phyloP scores from a whole-genome alignment of 495 filamentous ascomycete species.

The Talaromyces wortmannii region DNA sequence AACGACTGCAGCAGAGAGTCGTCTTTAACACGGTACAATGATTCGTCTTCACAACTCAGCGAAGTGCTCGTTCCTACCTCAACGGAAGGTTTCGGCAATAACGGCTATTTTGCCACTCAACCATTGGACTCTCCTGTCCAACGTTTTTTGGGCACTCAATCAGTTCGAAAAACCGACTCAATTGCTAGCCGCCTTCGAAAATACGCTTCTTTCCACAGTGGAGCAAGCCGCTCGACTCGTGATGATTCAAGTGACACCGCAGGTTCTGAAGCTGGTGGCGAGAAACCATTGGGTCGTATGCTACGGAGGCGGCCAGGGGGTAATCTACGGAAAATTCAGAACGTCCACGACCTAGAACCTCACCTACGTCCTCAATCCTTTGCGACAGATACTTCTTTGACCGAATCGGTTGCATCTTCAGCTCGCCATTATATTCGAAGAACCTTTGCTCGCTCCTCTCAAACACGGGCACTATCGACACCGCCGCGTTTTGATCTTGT shows the following conservation, averaged over 20 bases:
- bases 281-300: slow-evolving; percentile 39
- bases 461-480: slow-evolving; percentile 5
- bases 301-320: slow-evolving; percentile 85
- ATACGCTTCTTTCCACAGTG: slow-evolving; percentile 69
- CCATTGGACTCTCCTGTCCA: background rate
- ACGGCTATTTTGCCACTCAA: background rate
- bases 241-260: slow-evolving; percentile 54
- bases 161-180: background rate
- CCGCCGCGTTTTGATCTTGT: slow-evolving; percentile 53
- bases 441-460: slow-evolving; percentile 25
- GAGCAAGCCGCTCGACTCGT: slow-evolving; percentile 52
- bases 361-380: slow-evolving; percentile 60
- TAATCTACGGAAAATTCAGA: slow-evolving; percentile 72
- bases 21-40: background rate
- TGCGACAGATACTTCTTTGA: slow-evolving; percentile 61
- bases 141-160: background rate
- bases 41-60: background rate
- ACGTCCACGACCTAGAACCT: slow-evolving; percentile 61
- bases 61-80: background rate
- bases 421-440: slow-evolving; percentile 27
- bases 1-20: background rate
- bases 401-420: slow-evolving; percentile 62
- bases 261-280: slow-evolving; percentile 38
- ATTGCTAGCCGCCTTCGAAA: slow-evolving; percentile 39
- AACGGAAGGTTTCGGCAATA: background rate